Conservation (phyloP, 345 rosid species). For the Laguncularia racemosa region DNA sequence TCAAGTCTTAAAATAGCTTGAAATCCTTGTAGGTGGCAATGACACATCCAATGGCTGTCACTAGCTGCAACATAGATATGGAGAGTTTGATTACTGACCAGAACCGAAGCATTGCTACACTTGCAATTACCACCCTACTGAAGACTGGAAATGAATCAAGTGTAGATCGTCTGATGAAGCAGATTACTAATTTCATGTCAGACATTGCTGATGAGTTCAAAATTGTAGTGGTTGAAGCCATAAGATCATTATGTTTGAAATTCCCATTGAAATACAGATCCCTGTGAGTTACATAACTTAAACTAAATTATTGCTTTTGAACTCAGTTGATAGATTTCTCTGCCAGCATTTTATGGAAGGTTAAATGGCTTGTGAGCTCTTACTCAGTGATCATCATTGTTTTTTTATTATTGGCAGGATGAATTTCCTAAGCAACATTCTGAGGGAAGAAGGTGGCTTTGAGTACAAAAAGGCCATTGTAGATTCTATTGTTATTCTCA, state of each 20-base stretch:
- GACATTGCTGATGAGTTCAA: slow-evolving; percentile 99
- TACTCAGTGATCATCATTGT: not conserved
- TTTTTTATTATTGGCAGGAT: slow-evolving; percentile 50
- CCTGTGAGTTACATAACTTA: slow-evolving; percentile 42
- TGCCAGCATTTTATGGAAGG: too few relatives aligned
- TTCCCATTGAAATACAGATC: slow-evolving; percentile 96
- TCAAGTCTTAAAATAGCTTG: not conserved
- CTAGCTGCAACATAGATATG: slow-evolving; percentile 99
- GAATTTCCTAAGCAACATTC: slow-evolving; percentile 97
- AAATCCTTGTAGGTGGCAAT: slow-evolving; percentile 73
- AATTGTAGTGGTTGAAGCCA: slow-evolving; percentile 98
- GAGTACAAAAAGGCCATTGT: slow-evolving; percentile 97
- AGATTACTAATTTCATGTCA: slow-evolving; percentile 95
- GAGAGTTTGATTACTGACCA: slow-evolving; percentile 97
- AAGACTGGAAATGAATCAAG: slow-evolving; percentile 99
- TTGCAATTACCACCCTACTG: slow-evolving; percentile 92
- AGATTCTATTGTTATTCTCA: slow-evolving; percentile 93
- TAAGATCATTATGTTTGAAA: slow-evolving; percentile 91
- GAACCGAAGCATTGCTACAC: slow-evolving; percentile 98
- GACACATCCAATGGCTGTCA: slow-evolving; percentile 99
- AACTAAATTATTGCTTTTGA: not conserved
- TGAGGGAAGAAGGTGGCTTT: slow-evolving; percentile 99
- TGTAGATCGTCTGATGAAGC: slow-evolving; percentile 98
- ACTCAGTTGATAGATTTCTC: not conserved
- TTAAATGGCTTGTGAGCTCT: not conserved